Base-by-base conservation (phyloP, 768 basidiomycete genomes). In the Agaricus blazei region DNA sequence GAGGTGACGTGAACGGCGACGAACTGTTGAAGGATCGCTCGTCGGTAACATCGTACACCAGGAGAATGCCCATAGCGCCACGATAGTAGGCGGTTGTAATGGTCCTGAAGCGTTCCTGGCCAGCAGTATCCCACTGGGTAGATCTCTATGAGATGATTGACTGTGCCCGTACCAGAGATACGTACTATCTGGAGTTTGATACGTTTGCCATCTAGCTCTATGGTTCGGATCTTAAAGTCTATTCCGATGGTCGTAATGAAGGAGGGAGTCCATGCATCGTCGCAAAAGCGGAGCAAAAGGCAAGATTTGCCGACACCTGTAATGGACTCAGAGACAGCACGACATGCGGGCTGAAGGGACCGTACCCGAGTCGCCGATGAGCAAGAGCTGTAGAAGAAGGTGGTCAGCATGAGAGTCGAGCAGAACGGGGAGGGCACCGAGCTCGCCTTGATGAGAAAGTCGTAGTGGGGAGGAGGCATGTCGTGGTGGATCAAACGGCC, bases 221-320 rank as follows among this genome's bases (percentile, higher is more conserved):
- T 98, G 50, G 95, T 98, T 34, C 96, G 87, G 73, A 98, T 98
- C 87, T 95, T 96, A 81, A 97, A 97, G 83, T 97, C 94, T 63
- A 98, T 95, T 57, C 96, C 97, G 70, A 99, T 99, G 55, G 97
- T 99, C 55, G 95, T 98, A 74, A 98, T 98, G 78, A 98, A 98
- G 43, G 91, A 94, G 47, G 95, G 95, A 34, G 97, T 98, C 94
- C 95, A 99, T 60, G 95, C 91, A 73, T 99, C 97, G 77, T 98
- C 97, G 69, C 94, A 98, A 84, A 99, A 99, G 61, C 93, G 88
- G 58, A 93, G 82, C 51, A 94, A 78, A n/a, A 94, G 80, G 75
- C 91, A 93, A 27, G 95, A 98, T 79, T 99, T 95, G 60, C 96
- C 93, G 64, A 97, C 95, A 73, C 93, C 93, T 87, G 63, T 9